phyloP scores from a whole-genome alignment of 495 filamentous ascomycete genomes.

The Penicillium nucicola region DNA sequence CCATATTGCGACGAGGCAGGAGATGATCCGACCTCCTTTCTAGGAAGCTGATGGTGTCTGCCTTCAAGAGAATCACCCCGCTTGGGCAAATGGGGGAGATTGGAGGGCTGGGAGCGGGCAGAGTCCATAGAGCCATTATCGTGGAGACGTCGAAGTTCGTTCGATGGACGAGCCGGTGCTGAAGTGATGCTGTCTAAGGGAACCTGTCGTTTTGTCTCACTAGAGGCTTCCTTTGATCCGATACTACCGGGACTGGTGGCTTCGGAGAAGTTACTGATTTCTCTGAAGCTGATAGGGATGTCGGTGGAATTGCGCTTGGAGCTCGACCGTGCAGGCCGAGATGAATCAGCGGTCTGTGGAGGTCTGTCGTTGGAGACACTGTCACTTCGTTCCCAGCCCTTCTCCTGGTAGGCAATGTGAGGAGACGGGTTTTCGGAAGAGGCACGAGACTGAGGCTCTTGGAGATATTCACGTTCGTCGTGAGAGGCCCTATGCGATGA shows the following conservation, averaged over 20 bases:
- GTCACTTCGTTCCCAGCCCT: constrained; percentile 58
- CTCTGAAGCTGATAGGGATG: constrained; percentile 25
- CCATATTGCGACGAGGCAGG: constrained; percentile 23
- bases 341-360: constrained; percentile 51
- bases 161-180: constrained; percentile 32
- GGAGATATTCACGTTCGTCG: constrained; percentile 14
- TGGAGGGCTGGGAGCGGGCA: constrained; percentile 26
- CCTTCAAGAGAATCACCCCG: constrained; percentile 57
- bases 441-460: constrained; percentile 13
- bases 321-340: constrained; percentile 57
- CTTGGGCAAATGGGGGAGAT: constrained; percentile 42
- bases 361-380: constrained; percentile 50
- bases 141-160: constrained; percentile 37
- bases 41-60: constrained; percentile 28
- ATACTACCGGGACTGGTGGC: constrained; percentile 33
- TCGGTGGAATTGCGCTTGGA: constrained; percentile 66
- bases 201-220: constrained; percentile 3
- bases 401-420: constrained; percentile 91
- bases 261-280: constrained; percentile 32
- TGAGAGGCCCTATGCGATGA: constrained; percentile 17
- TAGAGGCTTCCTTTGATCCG: constrained; percentile 17
- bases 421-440: constrained; percentile 54
- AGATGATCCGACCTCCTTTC: constrained; percentile 35
- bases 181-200: constrained; percentile 27
- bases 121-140: constrained; percentile 40